Conservation (phyloP, 805 yeast species). For the Teunomyces stri region DNA sequence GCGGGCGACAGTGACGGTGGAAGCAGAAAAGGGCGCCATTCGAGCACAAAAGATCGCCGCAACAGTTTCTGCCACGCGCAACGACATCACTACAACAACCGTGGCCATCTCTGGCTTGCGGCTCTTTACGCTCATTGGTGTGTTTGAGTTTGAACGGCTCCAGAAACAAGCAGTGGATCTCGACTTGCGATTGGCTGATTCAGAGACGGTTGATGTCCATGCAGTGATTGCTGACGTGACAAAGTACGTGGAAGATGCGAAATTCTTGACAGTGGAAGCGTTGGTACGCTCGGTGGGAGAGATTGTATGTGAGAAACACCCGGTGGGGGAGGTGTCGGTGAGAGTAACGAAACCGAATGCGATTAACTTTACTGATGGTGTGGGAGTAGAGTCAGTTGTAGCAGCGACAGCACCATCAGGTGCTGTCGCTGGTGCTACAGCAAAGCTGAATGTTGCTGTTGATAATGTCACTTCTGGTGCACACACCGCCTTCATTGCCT, state of each 20-base stretch:
- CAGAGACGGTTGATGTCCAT: constrained; percentile 38
- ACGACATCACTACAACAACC: constrained; percentile 15
- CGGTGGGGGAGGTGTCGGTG: constrained; percentile 45
- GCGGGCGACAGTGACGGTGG: constrained; percentile 37
- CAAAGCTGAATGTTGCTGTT: too few species aligned
- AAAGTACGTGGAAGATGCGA: constrained; percentile 67
- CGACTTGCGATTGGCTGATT: constrained; percentile 31
- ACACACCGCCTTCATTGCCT: constrained; percentile 72
- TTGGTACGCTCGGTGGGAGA: constrained; percentile 72
- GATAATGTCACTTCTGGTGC: constrained; percentile 3
- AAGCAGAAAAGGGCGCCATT: constrained; percentile 55
- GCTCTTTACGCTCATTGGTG: constrained; percentile 82
- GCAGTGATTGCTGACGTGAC: constrained; percentile 48
- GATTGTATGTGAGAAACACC: constrained; percentile 43
- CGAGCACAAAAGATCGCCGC: constrained; percentile 36
- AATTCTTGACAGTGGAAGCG: constrained; percentile 92
- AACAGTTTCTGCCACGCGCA: not conserved
- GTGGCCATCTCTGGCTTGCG: constrained; percentile 49
- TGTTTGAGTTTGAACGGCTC: constrained; percentile 84
- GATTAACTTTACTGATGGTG: constrained; percentile 80
- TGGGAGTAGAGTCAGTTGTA: constrained; percentile 68
- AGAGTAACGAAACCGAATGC: constrained; percentile 86
- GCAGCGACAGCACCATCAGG: constrained; percentile 42
- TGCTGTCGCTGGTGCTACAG: too few species aligned
- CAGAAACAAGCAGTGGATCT: constrained; percentile 79